Evolutionary conservation across 345 rosid species (phyloP).

Genomic region (Gossypium herbaceum): DNA sequence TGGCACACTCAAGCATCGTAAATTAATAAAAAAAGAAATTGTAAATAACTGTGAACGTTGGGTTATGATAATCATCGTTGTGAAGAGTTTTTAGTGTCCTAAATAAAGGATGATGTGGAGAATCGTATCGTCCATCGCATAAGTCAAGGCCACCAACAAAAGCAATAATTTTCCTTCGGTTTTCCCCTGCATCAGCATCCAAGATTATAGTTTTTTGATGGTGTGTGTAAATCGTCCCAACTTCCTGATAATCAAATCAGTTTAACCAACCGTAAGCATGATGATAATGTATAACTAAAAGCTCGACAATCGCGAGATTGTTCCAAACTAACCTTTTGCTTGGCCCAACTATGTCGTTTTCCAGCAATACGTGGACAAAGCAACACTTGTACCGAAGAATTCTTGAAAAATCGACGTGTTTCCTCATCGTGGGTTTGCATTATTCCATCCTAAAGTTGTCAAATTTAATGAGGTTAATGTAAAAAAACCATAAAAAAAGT

Average conservation of each 20-base stretch:
- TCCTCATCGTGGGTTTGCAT: constrained; percentile 98
- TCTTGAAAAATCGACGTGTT: constrained; percentile 87
- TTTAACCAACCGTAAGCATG: background rate
- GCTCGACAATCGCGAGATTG: background rate
- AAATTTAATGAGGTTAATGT: background rate
- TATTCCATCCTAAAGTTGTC: constrained; percentile 65
- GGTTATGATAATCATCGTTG: constrained; percentile 90
- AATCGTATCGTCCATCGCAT: constrained; percentile 90
- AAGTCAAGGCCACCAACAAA: constrained; percentile 97
- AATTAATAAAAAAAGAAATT: background rate
- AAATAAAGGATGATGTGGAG: constrained; percentile 77
- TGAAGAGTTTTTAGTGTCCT: constrained; percentile 69
- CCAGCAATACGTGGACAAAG: constrained; percentile 95
- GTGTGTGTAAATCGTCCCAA: constrained; percentile 87
- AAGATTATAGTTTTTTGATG: constrained; percentile 91
- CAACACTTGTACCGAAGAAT: constrained; percentile 90
- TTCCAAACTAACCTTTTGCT: constrained; percentile 53
- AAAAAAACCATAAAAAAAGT: background rate
- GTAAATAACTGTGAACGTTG: constrained; percentile 61
- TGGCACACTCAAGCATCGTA: background rate
- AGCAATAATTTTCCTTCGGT: constrained; percentile 79
- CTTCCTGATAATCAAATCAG: constrained; percentile 53
- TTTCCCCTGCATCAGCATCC: constrained; percentile 82
- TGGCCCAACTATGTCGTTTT: constrained; percentile 84
- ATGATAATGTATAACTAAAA: background rate